Evolutionary conservation across 768 basidiomycete species (phyloP).

Genomic region (Russula vinacea): DNA sequence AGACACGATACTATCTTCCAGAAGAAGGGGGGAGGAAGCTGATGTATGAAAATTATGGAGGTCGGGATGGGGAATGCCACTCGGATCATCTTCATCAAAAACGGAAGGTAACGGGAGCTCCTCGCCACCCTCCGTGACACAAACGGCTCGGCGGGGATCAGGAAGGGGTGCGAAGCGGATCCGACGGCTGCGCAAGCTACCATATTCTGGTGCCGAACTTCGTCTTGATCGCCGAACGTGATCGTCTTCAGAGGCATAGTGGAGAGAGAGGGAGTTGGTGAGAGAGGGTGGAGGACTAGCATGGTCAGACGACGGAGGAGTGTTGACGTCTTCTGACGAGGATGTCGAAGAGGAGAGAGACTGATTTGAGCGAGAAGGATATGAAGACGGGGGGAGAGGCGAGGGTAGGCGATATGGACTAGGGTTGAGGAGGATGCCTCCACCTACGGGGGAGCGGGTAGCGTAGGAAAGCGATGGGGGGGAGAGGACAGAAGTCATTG

Average conservation of each 20-base stretch:
- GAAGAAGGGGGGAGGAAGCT: slow-evolving; percentile 23
- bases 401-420: not conserved
- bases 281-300: slow-evolving; percentile 14
- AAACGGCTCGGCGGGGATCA: slow-evolving; percentile 57
- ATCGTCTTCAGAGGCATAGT: slow-evolving; percentile 22
- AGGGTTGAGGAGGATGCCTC: slow-evolving; percentile 21
- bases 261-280: slow-evolving; percentile 8
- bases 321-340: slow-evolving; percentile 19
- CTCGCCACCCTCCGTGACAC: slow-evolving; percentile 43
- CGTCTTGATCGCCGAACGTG: slow-evolving; percentile 8
- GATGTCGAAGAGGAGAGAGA: slow-evolving; percentile 25
- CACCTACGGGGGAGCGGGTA: not conserved
- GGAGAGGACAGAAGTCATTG: slow-evolving; percentile 15
- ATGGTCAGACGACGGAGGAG: slow-evolving; percentile 15
- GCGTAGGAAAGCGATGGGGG: not conserved
- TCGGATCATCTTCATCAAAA: slow-evolving; percentile 34
- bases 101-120: slow-evolving; percentile 40
- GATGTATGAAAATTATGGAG: slow-evolving; percentile 26
- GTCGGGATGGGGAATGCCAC: slow-evolving; percentile 30
- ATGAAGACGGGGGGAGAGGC: slow-evolving; percentile 12
- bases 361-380: slow-evolving; percentile 15
- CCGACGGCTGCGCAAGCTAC: slow-evolving; percentile 32
- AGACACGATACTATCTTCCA: slow-evolving; percentile 17
- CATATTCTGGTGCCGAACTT: slow-evolving; percentile 3
- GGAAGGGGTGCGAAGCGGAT: slow-evolving; percentile 88